These are phyloP conservation scores for Fusarium anguioides DNA, from an alignment of 2,329 filamentous ascomycete genomes.

Conservation along the genomic window DNA sequence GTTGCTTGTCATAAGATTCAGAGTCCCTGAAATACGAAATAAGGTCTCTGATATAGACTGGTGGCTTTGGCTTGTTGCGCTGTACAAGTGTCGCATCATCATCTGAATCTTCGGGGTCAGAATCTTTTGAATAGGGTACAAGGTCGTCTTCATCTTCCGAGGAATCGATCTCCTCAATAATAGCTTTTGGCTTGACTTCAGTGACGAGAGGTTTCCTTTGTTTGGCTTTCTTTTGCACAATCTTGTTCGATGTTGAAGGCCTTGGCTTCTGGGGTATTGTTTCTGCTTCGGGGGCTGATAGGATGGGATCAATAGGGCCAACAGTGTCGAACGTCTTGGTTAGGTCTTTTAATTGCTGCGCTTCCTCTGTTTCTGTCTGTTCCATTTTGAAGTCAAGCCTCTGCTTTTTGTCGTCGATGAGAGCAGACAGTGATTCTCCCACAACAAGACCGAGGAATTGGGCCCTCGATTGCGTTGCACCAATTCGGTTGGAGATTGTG, in stretches of 20 bases:
- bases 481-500: constrained; percentile 85
- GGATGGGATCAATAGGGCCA: constrained; percentile 67
- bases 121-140: constrained; percentile 83
- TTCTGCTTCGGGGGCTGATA: constrained; percentile 28
- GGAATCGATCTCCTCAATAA: constrained; percentile 74
- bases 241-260: constrained; percentile 3
- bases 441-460: constrained; percentile 90
- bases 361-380: constrained; percentile 78
- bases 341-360: constrained; percentile 78
- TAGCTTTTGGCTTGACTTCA: constrained; percentile 54
- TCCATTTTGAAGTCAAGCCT: constrained; percentile 86
- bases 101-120: constrained; percentile 90
- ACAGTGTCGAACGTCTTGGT: constrained; percentile 70
- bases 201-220: constrained; percentile 44
- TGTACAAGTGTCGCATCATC: constrained; percentile 90
- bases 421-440: constrained; percentile 74
- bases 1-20: constrained; percentile 86
- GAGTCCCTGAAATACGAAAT: constrained; percentile 81
- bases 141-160: constrained; percentile 74
- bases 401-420: constrained; percentile 75
- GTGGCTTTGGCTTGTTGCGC: constrained; percentile 82
- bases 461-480: constrained; percentile 77
- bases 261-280: constrained; percentile 3
- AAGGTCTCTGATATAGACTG: constrained; percentile 91
- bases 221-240: constrained; percentile 41